Evolutionary conservation across 2,329 filamentous ascomycete genomes (phyloP), one percentile per base, ranked within the genome.

Genomic region (Cordyceps tenuipes): DNA sequence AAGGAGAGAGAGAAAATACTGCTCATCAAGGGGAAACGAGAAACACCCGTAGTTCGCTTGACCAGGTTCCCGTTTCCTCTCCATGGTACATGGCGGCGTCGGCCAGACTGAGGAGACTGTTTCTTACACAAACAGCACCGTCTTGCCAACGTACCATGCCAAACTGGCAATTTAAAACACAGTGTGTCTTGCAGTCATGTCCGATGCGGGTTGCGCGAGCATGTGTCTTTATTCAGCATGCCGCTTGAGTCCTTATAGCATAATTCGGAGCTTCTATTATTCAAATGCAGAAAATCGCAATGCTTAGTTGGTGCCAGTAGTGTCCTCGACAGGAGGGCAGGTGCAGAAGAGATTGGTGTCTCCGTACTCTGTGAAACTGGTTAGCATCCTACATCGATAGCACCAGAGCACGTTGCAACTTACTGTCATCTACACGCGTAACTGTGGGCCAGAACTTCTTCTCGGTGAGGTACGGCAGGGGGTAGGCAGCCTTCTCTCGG

Each of bases 361-460:
- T 62, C 92, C 92, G 69, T 90, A 96, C 13, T 90, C 90, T 93
- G 66, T 36, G 46, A 56, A 44, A 36, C 44, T 65, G 60, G 53
- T 51, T 58, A 53, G 58, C 44, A n/a, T 19, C 10, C 39, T 26
- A 23, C 34, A 19, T 50, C 29, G 26, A 47, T 3, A 21, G 13
- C 34, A 19, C 19, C 50, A 3, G 21, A 19, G 15, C 19, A 21
- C 6, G 31, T 49, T 36, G 13, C 23, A 51, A 79, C 88, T 80
- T 74, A 93, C 90, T 82, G 78, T 97, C 93, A 71, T 97, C 89
- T 21, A 97, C 79, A 71, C 93, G 82, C 7, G 88, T 90, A 15
- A 96, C 91, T 41, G 79, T 86, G 0, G 93, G 92, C 93, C 93
- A 97, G 77, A 97, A 97, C 80, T 97, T 97, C 87, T 95, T 97